Evolutionary conservation across 257 asterid species (phyloP), one percentile per base, ranked within the genome.

Genomic region (Perilla frutescens): DNA sequence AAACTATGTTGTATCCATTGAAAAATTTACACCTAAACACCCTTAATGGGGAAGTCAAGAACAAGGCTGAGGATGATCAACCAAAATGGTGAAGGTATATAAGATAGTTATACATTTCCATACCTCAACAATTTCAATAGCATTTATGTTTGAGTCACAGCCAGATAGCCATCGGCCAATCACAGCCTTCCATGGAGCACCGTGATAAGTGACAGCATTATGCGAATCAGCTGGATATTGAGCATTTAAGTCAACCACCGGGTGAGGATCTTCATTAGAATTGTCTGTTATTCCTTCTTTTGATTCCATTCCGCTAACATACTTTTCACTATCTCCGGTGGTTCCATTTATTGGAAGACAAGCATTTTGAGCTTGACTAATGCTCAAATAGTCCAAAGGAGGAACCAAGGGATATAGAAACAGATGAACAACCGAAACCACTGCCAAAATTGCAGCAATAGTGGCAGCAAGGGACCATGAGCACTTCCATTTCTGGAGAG

Each of bases 121-220:
- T 85, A 95, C 99, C 99, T 95, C 98, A 26, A 81, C 72, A 45
- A 95, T 77, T 71, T 83, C 79, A 58, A 88, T 86, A 10, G 83
- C 76, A n/a, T 73, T 57, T 41, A 70, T 49, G 40, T 77, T 86
- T 12, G 86, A 55, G 54, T 87, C 84, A 70, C 99, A 95, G 6
- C 93, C 96, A 47, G 96, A 89, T 76, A 95, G 76, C 99, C 99
- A 95, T 51, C 87, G 82, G 43, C 99, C 99, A 64, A 95, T 79
- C 81, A 84, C 90, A 68, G 90, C 89, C 79, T 86, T 91, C 99
- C 99, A 95, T 3, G 98, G 98, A 73, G 97, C 97, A 76, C 86
- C 91, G 40, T 82, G 87, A 67, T 91, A 89, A 50, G 85, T 77
- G 59, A 95, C 97, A 50, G 93, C 90, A 78, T 86, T 83, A 63